phyloP scores from a whole-genome alignment of 257 asterid genomes.

The Salvia miltiorrhiza region DNA sequence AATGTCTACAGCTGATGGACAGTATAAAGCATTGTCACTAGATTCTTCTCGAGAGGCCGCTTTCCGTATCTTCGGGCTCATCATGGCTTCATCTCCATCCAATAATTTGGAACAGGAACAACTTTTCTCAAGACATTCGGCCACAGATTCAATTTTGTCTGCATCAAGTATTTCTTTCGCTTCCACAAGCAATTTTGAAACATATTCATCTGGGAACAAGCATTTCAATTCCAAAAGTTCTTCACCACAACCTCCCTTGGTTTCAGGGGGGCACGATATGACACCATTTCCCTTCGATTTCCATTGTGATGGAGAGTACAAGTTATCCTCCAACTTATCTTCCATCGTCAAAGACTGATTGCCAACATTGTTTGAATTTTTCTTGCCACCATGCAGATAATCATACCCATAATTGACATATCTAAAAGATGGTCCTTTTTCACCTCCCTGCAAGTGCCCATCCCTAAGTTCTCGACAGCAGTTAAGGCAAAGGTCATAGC shows the following conservation, averaged over 20 bases:
- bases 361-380: not conserved
- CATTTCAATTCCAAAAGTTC: conserved; percentile 36
- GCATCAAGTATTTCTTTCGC: conserved; percentile 35
- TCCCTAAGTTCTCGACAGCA: conserved; percentile 66
- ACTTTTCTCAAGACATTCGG: not conserved
- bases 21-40: conserved; percentile 44
- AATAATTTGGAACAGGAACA: conserved; percentile 32
- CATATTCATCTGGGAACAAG: conserved; percentile 20
- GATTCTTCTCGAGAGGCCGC: conserved; percentile 51
- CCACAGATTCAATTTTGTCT: not conserved
- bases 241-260: conserved; percentile 45
- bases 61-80: conserved; percentile 22
- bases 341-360: no score
- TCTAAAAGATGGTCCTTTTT: conserved; percentile 18
- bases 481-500: conserved; percentile 60
- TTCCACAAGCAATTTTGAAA: conserved; percentile 38
- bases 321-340: not conserved
- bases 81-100: no score
- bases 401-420: conserved; percentile 38
- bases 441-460: conserved; percentile 43
- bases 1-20: conserved; percentile 50
- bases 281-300: conserved; percentile 35
- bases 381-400: conserved; percentile 50
- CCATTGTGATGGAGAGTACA: conserved; percentile 27
- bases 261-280: conserved; percentile 48